Evolutionary conservation across 768 basidiomycete genomes (phyloP), one percentile per base, ranked within the genome.

Genomic region (Guyanaporus albipodus): DNA sequence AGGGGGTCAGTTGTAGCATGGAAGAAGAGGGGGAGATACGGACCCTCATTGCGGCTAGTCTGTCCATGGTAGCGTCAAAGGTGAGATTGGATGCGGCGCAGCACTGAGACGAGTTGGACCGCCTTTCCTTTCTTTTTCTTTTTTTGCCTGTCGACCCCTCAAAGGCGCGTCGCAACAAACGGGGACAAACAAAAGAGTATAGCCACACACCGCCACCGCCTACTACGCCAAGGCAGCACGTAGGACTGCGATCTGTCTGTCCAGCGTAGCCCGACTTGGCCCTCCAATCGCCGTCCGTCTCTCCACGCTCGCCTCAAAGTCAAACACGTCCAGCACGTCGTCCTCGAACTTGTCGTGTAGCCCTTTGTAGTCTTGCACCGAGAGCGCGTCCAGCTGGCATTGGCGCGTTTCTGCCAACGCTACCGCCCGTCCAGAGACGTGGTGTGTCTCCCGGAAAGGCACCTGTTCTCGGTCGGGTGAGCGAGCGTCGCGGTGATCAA

Each of bases 361-460:
- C 28, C 66, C 65, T 63, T 87, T 80, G 72, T 81, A 94, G 67
- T 99, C 91, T 28, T 81, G 70, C 40, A 93, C 72, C 1, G 82
- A 75, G 50, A 99, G 77, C 41, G 88, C 82, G 52, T 90, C 83
- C 33, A 99, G 75, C 58, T 90, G 87, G 57, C 87, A 85, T 49
- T 78, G 76, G 27, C 82, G 79, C 34, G 83, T 73, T 66, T 99
- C 96, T 1, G 95, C 95, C 31, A 97, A 75, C 2, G 95, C 93
- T 37, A 99, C 95, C 17, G 95, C 93, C 12, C 91, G 85, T 4
- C 96, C 96, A 4, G 96, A 97, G 56, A 99, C 83, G 66, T 99
- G 96, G 64, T 99, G 96, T 1, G 96, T 99, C 69, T 97, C 92
- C 35, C 96, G 85, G 82, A 99, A 98, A 8, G 96, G 96, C 34